phyloP scores from a whole-genome alignment of 164 flowering plant species.

The Chimonanthus salicifolius region DNA sequence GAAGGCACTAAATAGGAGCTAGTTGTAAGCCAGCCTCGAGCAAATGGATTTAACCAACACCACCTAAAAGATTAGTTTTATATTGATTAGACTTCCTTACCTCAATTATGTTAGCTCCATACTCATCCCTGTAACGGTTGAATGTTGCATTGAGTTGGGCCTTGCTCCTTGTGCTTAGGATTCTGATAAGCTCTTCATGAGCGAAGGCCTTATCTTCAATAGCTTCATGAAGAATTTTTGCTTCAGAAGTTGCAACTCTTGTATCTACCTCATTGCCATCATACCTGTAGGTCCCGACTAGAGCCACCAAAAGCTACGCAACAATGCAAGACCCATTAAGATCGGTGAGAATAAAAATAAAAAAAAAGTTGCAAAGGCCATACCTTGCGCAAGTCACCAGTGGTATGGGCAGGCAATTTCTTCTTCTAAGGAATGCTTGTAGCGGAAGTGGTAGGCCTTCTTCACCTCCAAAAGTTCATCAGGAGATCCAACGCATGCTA shows the following conservation, averaged over 20 bases:
- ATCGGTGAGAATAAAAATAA: neutral
- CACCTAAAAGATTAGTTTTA: too few species aligned
- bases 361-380: neutral
- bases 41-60: too few species aligned
- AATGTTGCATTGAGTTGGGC: conserved; percentile 71
- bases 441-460: conserved; percentile 65
- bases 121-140: conserved; percentile 52
- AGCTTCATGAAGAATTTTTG: conserved; percentile 35
- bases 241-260: conserved; percentile 57
- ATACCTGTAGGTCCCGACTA: conserved; percentile 37
- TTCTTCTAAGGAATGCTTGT: conserved; percentile 70
- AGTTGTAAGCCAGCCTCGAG: too few species aligned
- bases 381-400: conserved; percentile 69
- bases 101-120: conserved; percentile 61
- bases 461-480: conserved; percentile 48
- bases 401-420: conserved; percentile 67
- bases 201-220: conserved; percentile 42
- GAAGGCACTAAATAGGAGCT: too few species aligned
- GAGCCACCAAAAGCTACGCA: conserved; percentile 37
- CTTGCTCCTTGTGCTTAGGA: conserved; percentile 68
- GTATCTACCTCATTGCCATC: conserved; percentile 57
- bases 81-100: conserved; percentile 20
- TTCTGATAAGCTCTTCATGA: conserved; percentile 67
- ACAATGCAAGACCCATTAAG: conserved; percentile 2
- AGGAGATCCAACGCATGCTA: conserved; percentile 44